phyloP scores from a whole-genome alignment of 495 filamentous ascomycete species.

The Neurospora hispaniola region DNA sequence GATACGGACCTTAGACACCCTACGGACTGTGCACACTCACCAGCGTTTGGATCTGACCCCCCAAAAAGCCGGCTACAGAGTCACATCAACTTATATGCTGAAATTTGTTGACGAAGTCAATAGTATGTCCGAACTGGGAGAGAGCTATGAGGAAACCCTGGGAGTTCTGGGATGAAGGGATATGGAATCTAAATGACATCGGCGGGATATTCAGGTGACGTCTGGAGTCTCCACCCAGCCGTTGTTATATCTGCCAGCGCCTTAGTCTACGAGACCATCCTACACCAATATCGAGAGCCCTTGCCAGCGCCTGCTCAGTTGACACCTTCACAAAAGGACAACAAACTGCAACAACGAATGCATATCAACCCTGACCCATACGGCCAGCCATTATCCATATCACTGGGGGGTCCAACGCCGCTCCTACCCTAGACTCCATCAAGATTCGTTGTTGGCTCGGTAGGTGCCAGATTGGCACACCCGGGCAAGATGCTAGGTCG shows the following conservation, averaged over 20 bases:
- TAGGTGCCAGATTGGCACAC: background rate
- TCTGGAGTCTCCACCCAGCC: background rate
- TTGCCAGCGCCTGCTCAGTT: background rate
- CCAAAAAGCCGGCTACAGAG: background rate
- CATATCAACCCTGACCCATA: background rate
- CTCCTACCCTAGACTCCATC: background rate
- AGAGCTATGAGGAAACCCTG: background rate
- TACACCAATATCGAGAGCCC: background rate
- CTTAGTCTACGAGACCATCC: background rate
- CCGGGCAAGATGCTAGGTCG: background rate
- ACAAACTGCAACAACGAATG: background rate
- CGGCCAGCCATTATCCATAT: background rate
- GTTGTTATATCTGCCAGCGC: background rate
- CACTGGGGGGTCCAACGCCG: background rate
- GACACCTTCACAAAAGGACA: background rate
- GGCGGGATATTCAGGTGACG: background rate
- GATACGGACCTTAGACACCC: background rate
- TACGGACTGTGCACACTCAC: background rate
- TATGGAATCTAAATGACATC: background rate
- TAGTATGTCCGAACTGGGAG: background rate
- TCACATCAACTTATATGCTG: background rate
- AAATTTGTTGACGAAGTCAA: background rate
- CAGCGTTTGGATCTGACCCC: background rate
- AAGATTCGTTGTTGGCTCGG: background rate
- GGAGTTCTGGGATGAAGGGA: background rate